Evolutionary conservation across 371 early-diverging fungal species (phyloP).

Genomic region (Choanephora cucurbitarum): DNA sequence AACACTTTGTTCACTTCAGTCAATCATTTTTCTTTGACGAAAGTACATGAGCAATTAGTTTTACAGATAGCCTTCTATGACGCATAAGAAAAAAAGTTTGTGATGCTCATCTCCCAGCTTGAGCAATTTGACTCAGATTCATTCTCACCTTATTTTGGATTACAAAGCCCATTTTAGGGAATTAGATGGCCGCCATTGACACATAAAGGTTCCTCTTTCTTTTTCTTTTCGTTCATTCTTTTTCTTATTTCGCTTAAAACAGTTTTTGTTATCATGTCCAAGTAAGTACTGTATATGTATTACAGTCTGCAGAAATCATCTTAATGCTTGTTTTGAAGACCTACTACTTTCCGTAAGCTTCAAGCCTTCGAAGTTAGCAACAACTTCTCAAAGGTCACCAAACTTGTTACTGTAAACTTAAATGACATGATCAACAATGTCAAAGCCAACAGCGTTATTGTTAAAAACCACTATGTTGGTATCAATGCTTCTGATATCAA

Average conservation of each 20-base stretch:
- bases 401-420: slow-evolving; percentile 28
- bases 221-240: background rate
- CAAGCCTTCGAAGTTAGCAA: slow-evolving; percentile 44
- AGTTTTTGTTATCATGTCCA: background rate
- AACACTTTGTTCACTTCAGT: no score
- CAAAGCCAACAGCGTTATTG: slow-evolving; percentile 42
- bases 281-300: background rate
- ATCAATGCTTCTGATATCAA: slow-evolving; percentile 66
- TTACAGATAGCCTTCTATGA: no score
- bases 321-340: slow-evolving; percentile 3
- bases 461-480: slow-evolving; percentile 52
- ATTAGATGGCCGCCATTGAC: background rate
- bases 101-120: no score
- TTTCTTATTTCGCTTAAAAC: background rate
- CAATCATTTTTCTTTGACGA: no score
- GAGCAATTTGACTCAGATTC: background rate
- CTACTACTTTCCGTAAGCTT: slow-evolving; percentile 38
- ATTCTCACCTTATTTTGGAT: slow-evolving; percentile 5
- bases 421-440: slow-evolving; percentile 28
- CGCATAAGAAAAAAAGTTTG: no score
- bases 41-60: no score
- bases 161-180: background rate
- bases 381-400: slow-evolving; percentile 41
- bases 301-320: no score
- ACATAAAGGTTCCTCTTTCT: background rate